These are phyloP conservation scores for Larix sibirica DNA, from an alignment of 83 land plant genomes.

Conservation along the genomic window DNA sequence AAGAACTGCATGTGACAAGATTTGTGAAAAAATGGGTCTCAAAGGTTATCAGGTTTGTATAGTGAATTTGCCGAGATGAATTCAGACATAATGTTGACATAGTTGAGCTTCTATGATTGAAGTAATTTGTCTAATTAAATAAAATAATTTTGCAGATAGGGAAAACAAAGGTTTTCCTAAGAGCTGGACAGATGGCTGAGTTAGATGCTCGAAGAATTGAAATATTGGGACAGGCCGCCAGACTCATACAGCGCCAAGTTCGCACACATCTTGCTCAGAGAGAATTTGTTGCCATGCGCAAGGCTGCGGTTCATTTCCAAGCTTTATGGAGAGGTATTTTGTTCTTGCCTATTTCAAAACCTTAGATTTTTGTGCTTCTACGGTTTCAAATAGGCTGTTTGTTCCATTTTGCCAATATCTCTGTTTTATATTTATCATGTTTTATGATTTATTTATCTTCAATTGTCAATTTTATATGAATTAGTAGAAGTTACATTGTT, in stretches of 20 bases:
- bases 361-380: background rate
- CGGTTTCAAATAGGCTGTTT: background rate
- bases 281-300: conserved; percentile 63
- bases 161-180: conserved; percentile 79
- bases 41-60: conserved; percentile 79
- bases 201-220: conserved; percentile 82
- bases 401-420: conserved; percentile 3
- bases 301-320: conserved; percentile 65
- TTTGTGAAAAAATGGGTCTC: conserved; percentile 71
- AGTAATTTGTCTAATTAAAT: background rate
- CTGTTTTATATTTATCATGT: background rate
- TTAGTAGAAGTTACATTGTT: background rate
- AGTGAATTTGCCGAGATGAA: no score
- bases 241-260: conserved; percentile 76
- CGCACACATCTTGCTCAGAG: conserved; percentile 69
- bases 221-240: conserved; percentile 71
- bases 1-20: conserved; percentile 69
- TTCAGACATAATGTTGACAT: no score
- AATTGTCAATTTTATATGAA: background rate
- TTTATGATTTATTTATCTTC: background rate
- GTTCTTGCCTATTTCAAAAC: background rate
- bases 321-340: conserved; percentile 81
- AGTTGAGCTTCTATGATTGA: no score
- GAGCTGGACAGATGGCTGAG: conserved; percentile 98
- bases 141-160: conserved; percentile 58